Base-by-base conservation (phyloP, 192 early-diverging fungal species). In the Entophlyctis helioformis region DNA sequence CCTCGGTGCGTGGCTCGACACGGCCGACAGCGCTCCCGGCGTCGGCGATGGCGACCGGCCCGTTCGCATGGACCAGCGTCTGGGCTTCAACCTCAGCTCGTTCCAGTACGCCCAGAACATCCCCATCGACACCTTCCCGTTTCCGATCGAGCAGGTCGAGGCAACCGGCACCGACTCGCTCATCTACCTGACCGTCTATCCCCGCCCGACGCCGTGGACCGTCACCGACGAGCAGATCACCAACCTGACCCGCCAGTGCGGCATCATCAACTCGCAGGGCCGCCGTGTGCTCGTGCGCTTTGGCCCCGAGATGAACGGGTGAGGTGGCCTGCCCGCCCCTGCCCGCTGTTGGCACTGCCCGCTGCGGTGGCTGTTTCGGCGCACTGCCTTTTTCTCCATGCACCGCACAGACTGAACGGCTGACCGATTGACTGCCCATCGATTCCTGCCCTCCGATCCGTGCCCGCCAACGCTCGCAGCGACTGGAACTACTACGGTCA, bases 251-350 rank as follows among this genome's bases (percentile, higher is more conserved):
- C 5, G 43, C 13, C 69, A 72, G 46, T 38, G 57, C 13, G 43
- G 19, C 4, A 54, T 35, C 16, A 54, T 60, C 35, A 51, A 36
- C 21, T n/a, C 21, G 4, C 32, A 49, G 13, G 59, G 55, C 1
- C 39, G 67, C 10, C 31, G 51, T n/a, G 60, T 70, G 19, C 35
- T 70, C 32, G 23, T 70, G 3, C 54, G 67, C 10, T 55, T 67
- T 22, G 55, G 36, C 10, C 60, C 67, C 13, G 67, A 70, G 49
- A 67, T 70, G 63, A 69, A 69, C 50, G 67, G 67, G n/a, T n/a
- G n/a, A n/a, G n/a, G n/a, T n/a, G n/a, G n/a, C n/a, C n/a, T n/a
- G n/a, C n/a, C n/a, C n/a, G n/a, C n/a, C n/a, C n/a, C n/a, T n/a
- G n/a, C n/a, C n/a, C n/a, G n/a, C n/a, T n/a, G n/a, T n/a, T n/a